Evolutionary conservation across 345 rosid genomes (phyloP).

Genomic region (Citrus australasica): DNA sequence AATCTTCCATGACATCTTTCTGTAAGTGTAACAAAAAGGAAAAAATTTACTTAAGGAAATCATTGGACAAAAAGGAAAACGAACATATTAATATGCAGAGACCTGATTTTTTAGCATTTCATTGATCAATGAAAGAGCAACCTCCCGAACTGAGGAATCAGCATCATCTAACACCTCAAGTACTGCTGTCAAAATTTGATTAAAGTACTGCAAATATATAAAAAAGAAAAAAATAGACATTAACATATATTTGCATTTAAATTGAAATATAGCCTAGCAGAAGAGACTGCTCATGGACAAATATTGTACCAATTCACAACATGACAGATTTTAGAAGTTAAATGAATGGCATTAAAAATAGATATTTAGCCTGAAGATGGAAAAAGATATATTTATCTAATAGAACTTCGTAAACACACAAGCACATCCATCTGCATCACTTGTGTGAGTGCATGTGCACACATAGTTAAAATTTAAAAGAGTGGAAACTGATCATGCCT

Average conservation of each 20-base stretch:
- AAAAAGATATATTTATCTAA: not conserved
- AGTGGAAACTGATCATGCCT: slow-evolving; percentile 37
- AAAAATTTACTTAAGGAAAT: not conserved
- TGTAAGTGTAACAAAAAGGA: slow-evolving; percentile 29
- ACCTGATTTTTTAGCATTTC: slow-evolving; percentile 96
- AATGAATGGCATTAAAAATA: not conserved
- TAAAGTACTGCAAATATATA: slow-evolving; percentile 73
- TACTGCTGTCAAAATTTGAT: slow-evolving; percentile 92
- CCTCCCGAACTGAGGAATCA: slow-evolving; percentile 68
- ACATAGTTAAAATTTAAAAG: not conserved
- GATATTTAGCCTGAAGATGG: not conserved
- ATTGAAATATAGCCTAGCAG: not conserved
- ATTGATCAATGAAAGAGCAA: slow-evolving; percentile 65
- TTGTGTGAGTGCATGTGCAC: too few species aligned
- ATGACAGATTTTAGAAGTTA: not conserved
- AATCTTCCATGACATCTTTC: slow-evolving; percentile 90
- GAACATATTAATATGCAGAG: not conserved
- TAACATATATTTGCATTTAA: slow-evolving; percentile 1
- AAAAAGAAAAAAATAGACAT: slow-evolving; percentile 11
- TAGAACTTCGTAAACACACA: not conserved
- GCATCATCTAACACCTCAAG: slow-evolving; percentile 88
- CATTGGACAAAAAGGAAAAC: slow-evolving; percentile 12
- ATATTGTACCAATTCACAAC: not conserved
- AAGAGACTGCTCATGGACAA: not conserved
- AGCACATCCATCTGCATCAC: not conserved